Percentiles rank a stretch among this genome's conserved stretches.
These are phyloP conservation scores for Scheffersomyces parashehatae DNA, from an alignment of 1,139 yeast species.

Conservation along the genomic window DNA sequence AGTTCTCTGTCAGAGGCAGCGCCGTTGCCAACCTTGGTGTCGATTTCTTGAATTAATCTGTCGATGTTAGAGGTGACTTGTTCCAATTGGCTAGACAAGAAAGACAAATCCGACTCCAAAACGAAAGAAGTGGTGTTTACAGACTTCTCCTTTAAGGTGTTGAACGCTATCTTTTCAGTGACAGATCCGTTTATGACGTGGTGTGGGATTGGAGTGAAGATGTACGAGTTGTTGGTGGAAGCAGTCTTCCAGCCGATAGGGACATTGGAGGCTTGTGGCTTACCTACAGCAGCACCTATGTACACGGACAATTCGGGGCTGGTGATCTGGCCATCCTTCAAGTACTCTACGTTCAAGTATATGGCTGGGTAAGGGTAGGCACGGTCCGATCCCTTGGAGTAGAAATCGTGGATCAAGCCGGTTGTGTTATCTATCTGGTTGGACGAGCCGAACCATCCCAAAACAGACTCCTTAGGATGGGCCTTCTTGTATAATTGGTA, in stretches of 20 bases:
- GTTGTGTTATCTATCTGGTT: constrained; percentile 67
- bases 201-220: constrained; percentile 79
- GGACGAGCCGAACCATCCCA: constrained; percentile 87
- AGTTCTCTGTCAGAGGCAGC: constrained; percentile 47
- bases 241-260: constrained; percentile 51
- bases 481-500: constrained; percentile 76
- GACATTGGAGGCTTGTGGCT: constrained; percentile 35
- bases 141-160: constrained; percentile 29
- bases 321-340: constrained; percentile 34
- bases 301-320: constrained; percentile 60
- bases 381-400: constrained; percentile 66
- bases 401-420: constrained; percentile 84
- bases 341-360: constrained; percentile 61
- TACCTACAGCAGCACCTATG: constrained; percentile 77
- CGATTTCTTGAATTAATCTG: constrained; percentile 51
- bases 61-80: constrained; percentile 57
- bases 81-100: constrained; percentile 56
- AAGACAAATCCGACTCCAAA: constrained; percentile 27
- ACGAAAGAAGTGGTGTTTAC: constrained; percentile 19
- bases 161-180: constrained; percentile 59
- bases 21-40: constrained; percentile 41
- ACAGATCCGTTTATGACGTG: constrained; percentile 59
- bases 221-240: constrained; percentile 49
- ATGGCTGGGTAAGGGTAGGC: constrained; percentile 79
- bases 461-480: constrained; percentile 74